Evolutionary conservation across 2,329 filamentous ascomycete species (phyloP).

Genomic region (Gnomoniopsis sp.): DNA sequence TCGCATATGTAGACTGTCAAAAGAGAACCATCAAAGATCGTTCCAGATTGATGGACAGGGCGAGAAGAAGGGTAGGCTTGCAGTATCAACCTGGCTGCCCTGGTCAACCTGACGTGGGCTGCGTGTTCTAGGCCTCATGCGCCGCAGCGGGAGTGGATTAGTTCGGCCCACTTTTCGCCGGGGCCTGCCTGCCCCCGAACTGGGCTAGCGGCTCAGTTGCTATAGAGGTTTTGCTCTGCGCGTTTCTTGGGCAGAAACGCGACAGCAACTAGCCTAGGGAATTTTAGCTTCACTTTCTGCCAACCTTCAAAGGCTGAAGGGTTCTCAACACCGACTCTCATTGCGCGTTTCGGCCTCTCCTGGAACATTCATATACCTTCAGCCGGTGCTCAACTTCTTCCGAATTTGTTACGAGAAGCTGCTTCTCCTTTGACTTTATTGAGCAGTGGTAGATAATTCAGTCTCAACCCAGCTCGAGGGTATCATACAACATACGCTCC

Average conservation of each 20-base stretch:
- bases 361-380: background rate
- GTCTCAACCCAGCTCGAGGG: background rate
- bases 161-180: background rate
- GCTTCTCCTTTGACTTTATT: background rate
- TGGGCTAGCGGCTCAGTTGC: conserved; percentile 6
- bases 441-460: background rate
- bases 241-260: no score
- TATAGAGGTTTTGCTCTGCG: no score
- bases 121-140: conserved; percentile 3
- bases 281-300: no score
- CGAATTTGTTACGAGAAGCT: background rate
- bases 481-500: background rate
- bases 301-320: no score
- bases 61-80: conserved; percentile 1
- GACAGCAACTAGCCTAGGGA: background rate
- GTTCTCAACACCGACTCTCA: background rate
- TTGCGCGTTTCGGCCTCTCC: background rate
- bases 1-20: background rate
- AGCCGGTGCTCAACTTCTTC: no score
- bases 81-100: conserved; percentile 5
- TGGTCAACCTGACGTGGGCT: conserved; percentile 11
- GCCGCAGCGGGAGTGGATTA: conserved; percentile 11
- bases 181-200: background rate
- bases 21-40: background rate
- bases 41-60: conserved; percentile 2